These are phyloP conservation scores for Dacryopinax spathularia DNA, from an alignment of 768 basidiomycete species.

Conservation along the genomic window DNA sequence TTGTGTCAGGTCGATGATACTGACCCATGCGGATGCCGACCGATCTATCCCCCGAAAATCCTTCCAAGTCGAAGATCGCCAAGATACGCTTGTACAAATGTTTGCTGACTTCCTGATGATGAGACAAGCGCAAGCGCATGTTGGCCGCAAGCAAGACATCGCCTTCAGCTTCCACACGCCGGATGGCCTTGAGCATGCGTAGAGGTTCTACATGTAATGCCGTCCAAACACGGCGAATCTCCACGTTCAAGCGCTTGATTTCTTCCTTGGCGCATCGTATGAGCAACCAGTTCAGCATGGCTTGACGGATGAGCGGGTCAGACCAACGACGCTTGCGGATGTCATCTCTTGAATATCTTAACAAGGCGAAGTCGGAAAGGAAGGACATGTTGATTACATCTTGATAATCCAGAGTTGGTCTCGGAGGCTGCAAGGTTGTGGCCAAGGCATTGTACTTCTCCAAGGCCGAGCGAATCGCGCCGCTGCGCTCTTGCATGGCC, in stretches of 20 bases:
- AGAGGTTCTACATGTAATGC: neutral
- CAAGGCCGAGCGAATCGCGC: neutral
- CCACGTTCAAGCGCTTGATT: neutral
- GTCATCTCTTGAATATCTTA: conserved; percentile 11
- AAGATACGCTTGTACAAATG: neutral
- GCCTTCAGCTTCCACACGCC: neutral
- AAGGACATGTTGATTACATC: conserved; percentile 8
- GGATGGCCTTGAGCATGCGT: neutral
- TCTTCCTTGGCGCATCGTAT: neutral
- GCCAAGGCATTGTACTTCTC: neutral
- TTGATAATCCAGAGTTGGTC: neutral
- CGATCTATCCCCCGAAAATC: neutral
- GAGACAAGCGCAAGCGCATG: neutral
- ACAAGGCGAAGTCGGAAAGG: conserved; percentile 22
- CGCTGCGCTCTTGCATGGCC: neutral
- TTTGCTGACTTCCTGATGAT: neutral
- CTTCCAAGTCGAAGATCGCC: neutral
- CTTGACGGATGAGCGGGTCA: neutral
- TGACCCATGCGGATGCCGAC: neutral
- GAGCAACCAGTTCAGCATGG: neutral
- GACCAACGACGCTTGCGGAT: neutral
- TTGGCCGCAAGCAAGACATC: neutral
- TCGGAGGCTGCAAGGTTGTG: neutral
- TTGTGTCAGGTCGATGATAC: neutral
- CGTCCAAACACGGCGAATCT: neutral